Evolutionary conservation across 106 monocot genomes (phyloP).

Genomic region (Dioscorea alata): DNA sequence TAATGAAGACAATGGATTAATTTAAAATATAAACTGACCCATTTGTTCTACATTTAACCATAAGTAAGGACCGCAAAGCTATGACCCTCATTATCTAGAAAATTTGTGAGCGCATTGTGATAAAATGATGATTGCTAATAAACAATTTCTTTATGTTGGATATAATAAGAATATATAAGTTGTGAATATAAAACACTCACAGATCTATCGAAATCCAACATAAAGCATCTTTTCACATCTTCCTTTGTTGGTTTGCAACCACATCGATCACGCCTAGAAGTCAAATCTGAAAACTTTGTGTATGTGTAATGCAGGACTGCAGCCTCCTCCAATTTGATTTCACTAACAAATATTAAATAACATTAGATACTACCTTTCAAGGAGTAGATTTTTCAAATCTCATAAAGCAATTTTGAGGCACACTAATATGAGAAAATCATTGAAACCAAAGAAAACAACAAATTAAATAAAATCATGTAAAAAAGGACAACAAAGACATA

Average conservation of each 20-base stretch:
- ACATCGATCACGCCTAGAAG: constrained; percentile 96
- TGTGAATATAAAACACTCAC: constrained; percentile 36
- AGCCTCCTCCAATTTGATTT: constrained; percentile 92
- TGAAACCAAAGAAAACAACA: background rate
- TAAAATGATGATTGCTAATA: too few relatives aligned
- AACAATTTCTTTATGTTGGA: too few relatives aligned
- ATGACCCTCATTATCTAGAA: too few relatives aligned
- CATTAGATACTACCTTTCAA: too few relatives aligned
- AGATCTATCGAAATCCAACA: constrained; percentile 96
- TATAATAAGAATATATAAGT: background rate
- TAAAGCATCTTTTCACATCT: constrained; percentile 98
- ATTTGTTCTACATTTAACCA: too few relatives aligned
- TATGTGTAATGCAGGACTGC: constrained; percentile 97
- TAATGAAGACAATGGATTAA: too few relatives aligned
- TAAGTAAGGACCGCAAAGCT: too few relatives aligned
- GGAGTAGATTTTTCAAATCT: too few relatives aligned
- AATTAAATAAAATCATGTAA: background rate
- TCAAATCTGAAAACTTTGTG: constrained; percentile 93
- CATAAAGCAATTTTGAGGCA: too few relatives aligned
- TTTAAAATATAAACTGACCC: too few relatives aligned
- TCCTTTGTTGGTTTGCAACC: constrained; percentile 98
- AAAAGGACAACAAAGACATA: background rate
- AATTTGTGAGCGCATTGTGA: too few relatives aligned
- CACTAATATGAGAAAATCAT: background rate
- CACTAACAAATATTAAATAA: constrained; percentile 28